Conservation (phyloP, 768 basidiomycete genomes). For the Collybiopsis luxurians region DNA sequence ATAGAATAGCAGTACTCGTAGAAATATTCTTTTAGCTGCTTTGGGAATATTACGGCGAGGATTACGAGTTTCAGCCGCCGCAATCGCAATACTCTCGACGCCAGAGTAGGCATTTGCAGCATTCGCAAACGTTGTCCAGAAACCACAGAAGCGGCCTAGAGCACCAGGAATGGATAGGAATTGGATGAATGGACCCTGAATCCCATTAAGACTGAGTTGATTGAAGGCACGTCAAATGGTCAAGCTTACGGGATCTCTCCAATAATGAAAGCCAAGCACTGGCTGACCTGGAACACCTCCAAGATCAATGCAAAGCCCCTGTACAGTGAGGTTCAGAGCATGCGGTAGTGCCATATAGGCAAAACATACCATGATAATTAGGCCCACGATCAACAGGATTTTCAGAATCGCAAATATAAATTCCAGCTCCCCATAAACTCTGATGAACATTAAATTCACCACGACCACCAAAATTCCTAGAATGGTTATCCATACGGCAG, state of each 20-base stretch:
- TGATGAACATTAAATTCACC: slow-evolving; percentile 35
- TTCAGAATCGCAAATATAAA: slow-evolving; percentile 50
- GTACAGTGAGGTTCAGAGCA: not conserved
- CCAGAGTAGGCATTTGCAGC: slow-evolving; percentile 65
- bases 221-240: not conserved
- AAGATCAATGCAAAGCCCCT: slow-evolving; percentile 46
- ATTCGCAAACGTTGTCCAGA: slow-evolving; percentile 27
- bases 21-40: slow-evolving; percentile 56
- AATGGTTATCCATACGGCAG: slow-evolving; percentile 8
- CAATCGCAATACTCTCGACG: slow-evolving; percentile 43
- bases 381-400: slow-evolving; percentile 40
- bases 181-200: slow-evolving; percentile 6
- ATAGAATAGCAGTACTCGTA: slow-evolving; percentile 34
- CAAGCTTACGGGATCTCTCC: slow-evolving; percentile 23
- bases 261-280: slow-evolving; percentile 47
- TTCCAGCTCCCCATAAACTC: slow-evolving; percentile 52
- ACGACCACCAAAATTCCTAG: not conserved
- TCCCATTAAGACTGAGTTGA: not conserved
- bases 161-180: slow-evolving; percentile 8
- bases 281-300: slow-evolving; percentile 47
- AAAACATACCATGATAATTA: slow-evolving; percentile 29
- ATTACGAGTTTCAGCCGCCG: slow-evolving; percentile 56
- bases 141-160: slow-evolving; percentile 50
- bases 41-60: slow-evolving; percentile 65
- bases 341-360: too few species aligned